phyloP scores from a whole-genome alignment of 345 rosid genomes.

The Cardamine chenopodiifolia region DNA sequence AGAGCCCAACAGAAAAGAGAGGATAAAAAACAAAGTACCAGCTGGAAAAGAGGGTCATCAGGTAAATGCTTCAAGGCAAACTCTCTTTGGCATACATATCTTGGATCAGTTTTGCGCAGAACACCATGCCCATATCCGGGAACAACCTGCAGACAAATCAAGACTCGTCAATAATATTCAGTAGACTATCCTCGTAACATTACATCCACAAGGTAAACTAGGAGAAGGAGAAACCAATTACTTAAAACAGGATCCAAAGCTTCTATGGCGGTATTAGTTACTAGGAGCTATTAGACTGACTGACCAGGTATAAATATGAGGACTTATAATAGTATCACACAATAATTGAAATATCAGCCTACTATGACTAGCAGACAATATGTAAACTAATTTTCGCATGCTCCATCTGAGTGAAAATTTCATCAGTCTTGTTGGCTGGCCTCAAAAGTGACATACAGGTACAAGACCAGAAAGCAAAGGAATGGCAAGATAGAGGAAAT shows the following conservation, averaged over 20 bases:
- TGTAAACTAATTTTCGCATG: slow-evolving; percentile 1
- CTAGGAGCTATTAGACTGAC: background rate
- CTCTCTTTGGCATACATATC: slow-evolving; percentile 95
- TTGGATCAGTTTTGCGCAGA: slow-evolving; percentile 92
- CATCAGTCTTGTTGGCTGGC: background rate
- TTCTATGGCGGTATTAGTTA: background rate
- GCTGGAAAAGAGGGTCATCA: slow-evolving; percentile 90
- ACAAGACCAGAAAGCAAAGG: background rate
- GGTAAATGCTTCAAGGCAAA: slow-evolving; percentile 98
- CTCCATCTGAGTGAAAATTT: background rate
- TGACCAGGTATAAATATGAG: background rate
- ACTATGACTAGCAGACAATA: background rate
- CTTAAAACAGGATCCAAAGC: background rate
- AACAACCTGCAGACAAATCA: slow-evolving; percentile 65
- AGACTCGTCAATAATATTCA: slow-evolving; percentile 1
- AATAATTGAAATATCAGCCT: background rate
- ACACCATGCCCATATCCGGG: slow-evolving; percentile 99
- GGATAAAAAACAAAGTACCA: slow-evolving; percentile 47
- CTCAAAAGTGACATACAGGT: background rate
- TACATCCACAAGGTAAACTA: background rate
- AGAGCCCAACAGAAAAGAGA: slow-evolving; percentile 2
- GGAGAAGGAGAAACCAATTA: background rate
- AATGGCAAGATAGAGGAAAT: background rate
- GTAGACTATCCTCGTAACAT: background rate
- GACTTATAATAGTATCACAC: background rate